Evolutionary conservation across 768 basidiomycete genomes (phyloP).

Genomic region (Suillus subluteus): DNA sequence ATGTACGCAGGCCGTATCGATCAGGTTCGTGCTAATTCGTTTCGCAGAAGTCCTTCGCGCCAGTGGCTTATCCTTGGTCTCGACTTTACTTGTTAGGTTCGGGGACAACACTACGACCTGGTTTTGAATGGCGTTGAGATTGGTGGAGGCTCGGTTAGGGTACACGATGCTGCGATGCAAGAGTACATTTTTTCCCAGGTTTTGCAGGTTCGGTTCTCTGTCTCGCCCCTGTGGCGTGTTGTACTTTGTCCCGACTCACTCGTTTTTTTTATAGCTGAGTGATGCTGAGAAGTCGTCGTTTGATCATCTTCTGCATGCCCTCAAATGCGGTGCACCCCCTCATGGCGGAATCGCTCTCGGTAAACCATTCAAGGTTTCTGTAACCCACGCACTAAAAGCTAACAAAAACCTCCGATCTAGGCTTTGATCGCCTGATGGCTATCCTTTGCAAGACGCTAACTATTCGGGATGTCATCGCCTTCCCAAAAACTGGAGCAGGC

Average conservation of each 20-base stretch:
- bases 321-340: constrained; percentile 90
- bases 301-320: constrained; percentile 82
- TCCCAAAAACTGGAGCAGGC: constrained; percentile 88
- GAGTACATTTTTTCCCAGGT: constrained; percentile 77
- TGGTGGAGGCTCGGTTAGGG: constrained; percentile 90
- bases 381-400: constrained; percentile 17
- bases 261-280: constrained; percentile 56
- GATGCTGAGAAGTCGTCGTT: constrained; percentile 77
- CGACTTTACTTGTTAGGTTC: constrained; percentile 55
- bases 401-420: constrained; percentile 42
- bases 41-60: not conserved
- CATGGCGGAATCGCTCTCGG: constrained; percentile 95
- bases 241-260: constrained; percentile 15
- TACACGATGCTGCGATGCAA: constrained; percentile 89
- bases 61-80: constrained; percentile 12
- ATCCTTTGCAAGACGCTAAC: constrained; percentile 86
- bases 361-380: constrained; percentile 37
- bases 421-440: constrained; percentile 91
- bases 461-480: constrained; percentile 95
- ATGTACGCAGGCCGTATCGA: constrained; percentile 74
- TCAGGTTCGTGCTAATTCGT: constrained; percentile 40
- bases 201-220: constrained; percentile 61
- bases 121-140: constrained; percentile 94
- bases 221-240: constrained; percentile 15
- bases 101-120: constrained; percentile 96